Evolutionary conservation across 2,329 filamentous ascomycete genomes (phyloP), one percentile per base, ranked within the genome.

Genomic region (Cladosporium sp.): DNA sequence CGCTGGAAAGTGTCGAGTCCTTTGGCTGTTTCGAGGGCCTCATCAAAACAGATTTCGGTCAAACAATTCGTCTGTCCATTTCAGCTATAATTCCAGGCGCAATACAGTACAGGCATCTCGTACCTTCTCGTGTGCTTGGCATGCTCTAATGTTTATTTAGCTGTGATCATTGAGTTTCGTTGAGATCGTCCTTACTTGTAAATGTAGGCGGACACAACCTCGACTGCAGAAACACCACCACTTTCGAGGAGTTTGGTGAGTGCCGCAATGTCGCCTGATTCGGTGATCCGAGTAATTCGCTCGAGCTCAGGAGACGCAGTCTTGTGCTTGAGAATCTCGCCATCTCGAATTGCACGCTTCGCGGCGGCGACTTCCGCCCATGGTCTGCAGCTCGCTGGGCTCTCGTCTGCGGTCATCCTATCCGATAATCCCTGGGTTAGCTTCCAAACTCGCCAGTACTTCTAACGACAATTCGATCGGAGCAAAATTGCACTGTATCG

Each of bases 1-100:
- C 68, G 65, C 1, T 80, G 56, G 52, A 80, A 66, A n/a, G 70
- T 68, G 58, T 85, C 82, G 1, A 78, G 67, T 2, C 66, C 58
- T 30, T 63, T 64, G 0, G 81, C 82, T 2, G 69, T 73, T 2
- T 63, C 52, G 2, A 84, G 59, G 4, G 79, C 81, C 17, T 73
- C 70, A 15, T 76, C 70, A 56, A 83, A 83, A 53, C 79, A 78
- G 0, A 77, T 76, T 53, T 82, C 80, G 1, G 49, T 53, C 73
- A 50, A 19, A 18, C 47, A 50, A 17, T 50, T 50, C n/a, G 47
- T 50, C 47, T 50, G 40, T n/a, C 7, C 8, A 13, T 9, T 13
- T 47, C 5, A 24, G 32, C 19, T 9, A 36, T 36, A 4, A 44
- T 18, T n/a, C n/a, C n/a, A n/a, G n/a, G n/a, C n/a, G n/a, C n/a